Base-by-base conservation (phyloP, 2,329 filamentous ascomycete species). In the Neobulgaria alba region DNA sequence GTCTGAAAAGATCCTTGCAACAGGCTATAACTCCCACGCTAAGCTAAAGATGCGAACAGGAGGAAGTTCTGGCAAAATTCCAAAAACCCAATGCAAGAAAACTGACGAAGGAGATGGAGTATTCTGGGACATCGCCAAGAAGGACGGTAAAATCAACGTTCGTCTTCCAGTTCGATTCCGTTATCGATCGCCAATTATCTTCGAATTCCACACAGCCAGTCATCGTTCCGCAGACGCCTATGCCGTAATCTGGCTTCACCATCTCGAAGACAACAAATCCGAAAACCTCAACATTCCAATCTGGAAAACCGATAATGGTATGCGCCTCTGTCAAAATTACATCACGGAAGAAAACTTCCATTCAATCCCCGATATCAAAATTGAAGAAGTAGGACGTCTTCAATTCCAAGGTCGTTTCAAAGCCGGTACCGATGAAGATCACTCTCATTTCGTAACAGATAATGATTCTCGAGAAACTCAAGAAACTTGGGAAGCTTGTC, bases 401-500 rank as follows among this genome's bases (percentile, higher is more conserved):
- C 75, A 78, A 26, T 95, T 96, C 71, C 71, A 72, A 2, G 85
- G 78, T 9, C 74, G 79, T 10, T 96, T 96, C 68, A 93, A 92
- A 49, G 80, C 89, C 0, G 90, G 90, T 10, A 94, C 86, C 36
- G 89, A 95, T 59, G 78, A 85, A 39, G 83, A 86, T 14, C 92
- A 96, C 58, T 74, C 85, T 50, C 72, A 71, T 1, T 95, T 95
- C 53, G 80, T 95, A 16, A 75, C 79, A 35, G 85, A 93, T 61
- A 95, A 94, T 55, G 80, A 94, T 58, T 82, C 83, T 1, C 81
- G 90, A 21, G 92, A 96, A 67, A 95, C 89, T 0, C 94, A 86
- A 49, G 90, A 96, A 65, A 85, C 83, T 0, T 96, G 89, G 87
- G 88, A 95, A 61, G 85, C 88, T 0, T 95, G 90, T 60, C 77